phyloP scores from a whole-genome alignment of 2,329 filamentous ascomycete genomes.

The Pseudogymnoascus sp. region DNA sequence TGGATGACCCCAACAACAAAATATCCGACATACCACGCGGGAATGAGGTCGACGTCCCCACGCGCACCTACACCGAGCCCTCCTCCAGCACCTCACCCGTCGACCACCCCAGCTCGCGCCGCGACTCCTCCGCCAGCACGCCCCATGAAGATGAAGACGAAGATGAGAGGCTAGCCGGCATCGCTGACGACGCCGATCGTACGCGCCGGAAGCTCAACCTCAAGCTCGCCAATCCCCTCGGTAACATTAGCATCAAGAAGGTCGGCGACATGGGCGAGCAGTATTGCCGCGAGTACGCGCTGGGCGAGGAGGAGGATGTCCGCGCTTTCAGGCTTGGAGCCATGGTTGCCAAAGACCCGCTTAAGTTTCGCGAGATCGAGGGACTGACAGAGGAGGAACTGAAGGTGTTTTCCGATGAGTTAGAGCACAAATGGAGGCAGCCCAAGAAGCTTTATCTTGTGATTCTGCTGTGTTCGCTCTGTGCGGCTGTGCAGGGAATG shows the following conservation, averaged over 20 bases:
- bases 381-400: constrained; percentile 52
- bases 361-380: constrained; percentile 39
- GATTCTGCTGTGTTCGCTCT: constrained; percentile 57
- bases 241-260: constrained; percentile 39
- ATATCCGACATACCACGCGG: not conserved
- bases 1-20: not conserved
- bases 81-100: not conserved
- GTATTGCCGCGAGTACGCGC: constrained; percentile 48
- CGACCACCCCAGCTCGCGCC: not conserved
- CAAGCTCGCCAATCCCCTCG: constrained; percentile 45
- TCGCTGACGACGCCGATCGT: constrained; percentile 20
- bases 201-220: constrained; percentile 34
- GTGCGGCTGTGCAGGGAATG: constrained; percentile 64
- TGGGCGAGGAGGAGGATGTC: constrained; percentile 47
- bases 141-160: not conserved
- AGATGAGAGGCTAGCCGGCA: not conserved
- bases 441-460: constrained; percentile 57
- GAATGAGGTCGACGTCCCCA: not conserved
- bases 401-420: constrained; percentile 49
- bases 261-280: constrained; percentile 47
- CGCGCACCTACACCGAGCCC: not conserved
- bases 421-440: constrained; percentile 61
- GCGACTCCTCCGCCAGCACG: not conserved
- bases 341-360: constrained; percentile 41
- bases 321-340: constrained; percentile 53